These are phyloP conservation scores for Volvox africanus DNA, from an alignment of 139 green algal species.

Conservation along the genomic window DNA sequence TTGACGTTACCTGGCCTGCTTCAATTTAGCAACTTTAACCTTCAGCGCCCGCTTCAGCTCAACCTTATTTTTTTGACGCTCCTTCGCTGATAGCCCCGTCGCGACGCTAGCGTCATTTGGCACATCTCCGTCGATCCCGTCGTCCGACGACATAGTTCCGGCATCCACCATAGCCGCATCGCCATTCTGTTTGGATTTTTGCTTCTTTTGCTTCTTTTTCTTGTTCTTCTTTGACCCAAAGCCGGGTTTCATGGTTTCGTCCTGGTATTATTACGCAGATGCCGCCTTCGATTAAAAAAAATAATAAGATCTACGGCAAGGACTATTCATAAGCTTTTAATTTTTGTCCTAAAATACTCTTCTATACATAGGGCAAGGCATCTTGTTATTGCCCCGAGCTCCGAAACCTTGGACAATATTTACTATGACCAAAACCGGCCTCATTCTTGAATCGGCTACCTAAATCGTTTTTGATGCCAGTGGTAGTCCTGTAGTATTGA, in stretches of 20 bases:
- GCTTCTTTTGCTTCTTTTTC: slow-evolving; percentile 36
- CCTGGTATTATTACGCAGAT: not conserved
- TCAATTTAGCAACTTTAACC: slow-evolving; percentile 29
- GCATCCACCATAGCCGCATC: not conserved
- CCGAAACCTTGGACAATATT: not conserved
- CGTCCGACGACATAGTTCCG: not conserved
- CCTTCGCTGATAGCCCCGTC: slow-evolving; percentile 19
- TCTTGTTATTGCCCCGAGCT: not conserved
- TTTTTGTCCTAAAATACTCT: too few relatives aligned
- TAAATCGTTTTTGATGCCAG: not conserved
- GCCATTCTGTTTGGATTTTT: not conserved
- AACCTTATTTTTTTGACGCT: slow-evolving; percentile 12
- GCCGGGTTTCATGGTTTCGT: slow-evolving; percentile 22
- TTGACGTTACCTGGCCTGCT: slow-evolving; percentile 27
- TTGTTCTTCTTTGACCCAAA: slow-evolving; percentile 18
- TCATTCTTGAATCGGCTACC: not conserved
- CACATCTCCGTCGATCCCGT: slow-evolving; percentile 19
- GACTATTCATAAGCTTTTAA: too few relatives aligned
- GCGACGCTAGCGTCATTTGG: slow-evolving; percentile 23
- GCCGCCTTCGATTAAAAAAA: too few relatives aligned
- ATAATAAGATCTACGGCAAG: too few relatives aligned
- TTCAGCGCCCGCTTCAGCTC: slow-evolving; percentile 14
- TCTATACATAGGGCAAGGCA: too few relatives aligned
- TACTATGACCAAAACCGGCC: not conserved
- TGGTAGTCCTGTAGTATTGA: too few relatives aligned